Percentiles rank a stretch among this genome's conserved stretches.
Evolutionary conservation across 805 yeast species (phyloP).

Genomic region (Yarrowia sp.): DNA sequence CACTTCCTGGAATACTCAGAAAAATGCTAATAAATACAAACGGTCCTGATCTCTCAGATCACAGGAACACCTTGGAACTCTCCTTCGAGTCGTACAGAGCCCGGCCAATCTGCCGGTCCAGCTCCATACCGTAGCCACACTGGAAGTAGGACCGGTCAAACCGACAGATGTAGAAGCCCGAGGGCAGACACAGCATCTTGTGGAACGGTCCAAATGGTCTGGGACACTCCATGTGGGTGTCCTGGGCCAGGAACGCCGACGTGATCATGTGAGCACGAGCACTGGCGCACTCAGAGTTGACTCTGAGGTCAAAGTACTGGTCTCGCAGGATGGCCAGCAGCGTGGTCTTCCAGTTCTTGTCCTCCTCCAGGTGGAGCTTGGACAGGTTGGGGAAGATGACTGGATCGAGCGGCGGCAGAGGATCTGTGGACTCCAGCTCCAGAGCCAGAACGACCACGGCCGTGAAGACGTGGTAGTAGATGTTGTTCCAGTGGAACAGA

Average conservation of each 20-base stretch:
- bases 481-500: constrained; percentile 16
- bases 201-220: constrained; percentile 13
- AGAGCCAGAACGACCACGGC: constrained; percentile 5
- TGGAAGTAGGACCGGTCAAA: constrained; percentile 10
- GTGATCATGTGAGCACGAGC: constrained; percentile 20
- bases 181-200: background rate
- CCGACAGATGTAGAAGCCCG: constrained; percentile 9
- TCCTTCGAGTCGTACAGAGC: constrained; percentile 19
- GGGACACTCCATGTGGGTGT: constrained; percentile 10
- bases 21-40: background rate
- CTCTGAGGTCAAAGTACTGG: constrained; percentile 9
- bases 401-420: background rate
- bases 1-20: background rate
- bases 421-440: background rate
- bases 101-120: constrained; percentile 18
- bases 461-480: constrained; percentile 9
- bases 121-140: constrained; percentile 15
- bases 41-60: background rate
- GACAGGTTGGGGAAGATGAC: background rate
- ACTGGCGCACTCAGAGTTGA: constrained; percentile 17
- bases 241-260: constrained; percentile 9
- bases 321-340: background rate
- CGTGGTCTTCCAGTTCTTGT: background rate
- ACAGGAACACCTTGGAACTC: constrained; percentile 4
- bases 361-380: background rate